phyloP scores from a whole-genome alignment of 345 rosid species.

The sweet orange (Citrus sinensis) region DNA sequence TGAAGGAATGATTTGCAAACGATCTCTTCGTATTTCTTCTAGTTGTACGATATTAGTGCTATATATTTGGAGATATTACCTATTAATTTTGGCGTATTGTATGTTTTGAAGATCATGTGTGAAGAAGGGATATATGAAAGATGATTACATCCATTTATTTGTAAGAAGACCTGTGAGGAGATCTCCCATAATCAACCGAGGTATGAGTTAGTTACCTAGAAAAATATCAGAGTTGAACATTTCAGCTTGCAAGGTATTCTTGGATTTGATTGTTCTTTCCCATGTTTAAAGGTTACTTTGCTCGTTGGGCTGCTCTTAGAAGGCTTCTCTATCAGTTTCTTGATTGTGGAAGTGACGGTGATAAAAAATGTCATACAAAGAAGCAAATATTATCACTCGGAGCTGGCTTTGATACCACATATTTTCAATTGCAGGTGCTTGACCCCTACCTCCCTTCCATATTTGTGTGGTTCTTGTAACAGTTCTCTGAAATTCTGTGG shows the following conservation, averaged over 20 bases:
- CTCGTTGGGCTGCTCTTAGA: slow-evolving; percentile 95
- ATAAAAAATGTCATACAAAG: slow-evolving; percentile 30
- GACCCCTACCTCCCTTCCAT: neutral
- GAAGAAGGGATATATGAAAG: slow-evolving; percentile 82
- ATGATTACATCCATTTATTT: slow-evolving; percentile 79
- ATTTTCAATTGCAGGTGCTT: slow-evolving; percentile 79
- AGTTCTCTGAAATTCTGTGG: neutral
- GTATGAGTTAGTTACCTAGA: slow-evolving; percentile 30
- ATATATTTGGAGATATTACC: neutral
- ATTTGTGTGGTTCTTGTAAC: neutral
- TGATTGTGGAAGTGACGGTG: slow-evolving; percentile 33
- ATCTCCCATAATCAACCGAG: slow-evolving; percentile 93
- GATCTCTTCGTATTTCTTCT: neutral
- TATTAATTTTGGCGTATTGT: neutral
- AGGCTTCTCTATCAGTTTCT: slow-evolving; percentile 82
- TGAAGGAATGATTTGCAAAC: neutral
- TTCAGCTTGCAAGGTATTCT: neutral
- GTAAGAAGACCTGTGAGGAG: slow-evolving; percentile 85
- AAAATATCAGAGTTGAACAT: neutral
- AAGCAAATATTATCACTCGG: slow-evolving; percentile 94
- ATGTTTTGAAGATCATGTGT: slow-evolving; percentile 73
- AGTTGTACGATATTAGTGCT: neutral
- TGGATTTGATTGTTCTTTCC: neutral
- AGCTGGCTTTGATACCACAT: slow-evolving; percentile 92
- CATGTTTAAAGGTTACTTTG: slow-evolving; percentile 67